Base-by-base conservation (phyloP, 345 rosid species). In the Fremontodendron californicum region DNA sequence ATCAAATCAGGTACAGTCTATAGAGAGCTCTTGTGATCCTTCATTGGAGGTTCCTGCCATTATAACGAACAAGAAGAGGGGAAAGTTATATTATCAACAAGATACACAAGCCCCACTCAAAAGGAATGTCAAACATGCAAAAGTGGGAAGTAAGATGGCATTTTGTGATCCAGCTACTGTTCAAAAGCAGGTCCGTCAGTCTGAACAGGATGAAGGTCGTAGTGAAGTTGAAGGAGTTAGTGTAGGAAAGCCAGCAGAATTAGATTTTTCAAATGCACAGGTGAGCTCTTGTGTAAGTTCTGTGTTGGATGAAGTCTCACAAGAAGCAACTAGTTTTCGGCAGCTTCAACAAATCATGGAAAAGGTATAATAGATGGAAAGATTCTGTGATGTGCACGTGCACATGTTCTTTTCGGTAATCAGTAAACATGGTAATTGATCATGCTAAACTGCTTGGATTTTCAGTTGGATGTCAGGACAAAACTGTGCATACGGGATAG, bases 401-500 rank as follows among this genome's bases (percentile, higher is more conserved):
- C 0, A 4, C 12, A 6, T 42, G 51, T 57, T 61, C 10, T 52
- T 60, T 74, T 65, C 21, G 71, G 76, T 58, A 42, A 67, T 81
- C 9, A 39, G 9, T 49, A n/a, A 63, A 74, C 31, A 58, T 46
- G 55, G 64, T 21, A 66, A 78, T 71, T 74, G 61, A 60, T 55
- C 71, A 71, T 39, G 40, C 52, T 76, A 76, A 55, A 49, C 42
- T 80, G 76, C 66, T 68, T 79, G 63, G 39, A 61, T 51, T 75
- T 80, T 58, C 90, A 94, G 98, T 85, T 94, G 96, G 98, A 94
- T 85, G 81, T 89, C 76, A 82, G 92, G 89, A 91, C 97, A 78
- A 94, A 92, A 82, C 86, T 94, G 65, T 90, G 97, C 87, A 94
- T 92, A 84, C 86, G 98, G 80, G 98, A 92, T 79, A 92, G 97